Conservation (phyloP, 1,139 yeast species). For the Zygosaccharomyces pseudobailii region DNA sequence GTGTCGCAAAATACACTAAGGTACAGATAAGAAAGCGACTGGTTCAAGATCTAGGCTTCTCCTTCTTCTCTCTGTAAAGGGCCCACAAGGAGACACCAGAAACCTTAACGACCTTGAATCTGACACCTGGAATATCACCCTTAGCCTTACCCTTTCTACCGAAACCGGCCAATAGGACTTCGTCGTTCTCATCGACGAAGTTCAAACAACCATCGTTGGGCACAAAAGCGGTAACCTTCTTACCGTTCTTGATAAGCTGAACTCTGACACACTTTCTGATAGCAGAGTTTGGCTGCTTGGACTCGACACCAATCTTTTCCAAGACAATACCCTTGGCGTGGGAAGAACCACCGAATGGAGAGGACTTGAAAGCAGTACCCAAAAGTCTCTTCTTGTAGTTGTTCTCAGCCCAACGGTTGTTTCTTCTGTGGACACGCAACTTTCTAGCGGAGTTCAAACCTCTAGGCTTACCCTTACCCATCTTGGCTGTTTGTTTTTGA, state of each 20-base stretch:
- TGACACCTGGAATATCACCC: constrained; percentile 99
- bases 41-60: constrained; percentile 96
- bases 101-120: constrained; percentile 99
- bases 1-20: constrained; percentile 10
- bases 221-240: constrained; percentile 99
- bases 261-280: constrained; percentile 99
- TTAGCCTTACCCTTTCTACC: constrained; percentile 99
- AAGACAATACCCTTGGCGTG: constrained; percentile 99
- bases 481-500: constrained; percentile 28
- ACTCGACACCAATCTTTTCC: constrained; percentile 99
- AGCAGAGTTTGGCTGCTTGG: constrained; percentile 99
- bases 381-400: constrained; percentile 97
- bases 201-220: constrained; percentile 99
- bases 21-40: constrained; percentile 11
- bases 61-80: constrained; percentile 99
- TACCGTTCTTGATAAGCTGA: constrained; percentile 99
- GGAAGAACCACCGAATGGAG: constrained; percentile 99
- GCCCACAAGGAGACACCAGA: constrained; percentile 99
- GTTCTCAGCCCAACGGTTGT: constrained; percentile 99
- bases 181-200: constrained; percentile 99
- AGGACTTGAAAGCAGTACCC: constrained; percentile 99
- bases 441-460: constrained; percentile 99
- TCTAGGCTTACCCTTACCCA: constrained; percentile 44
- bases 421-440: constrained; percentile 99
- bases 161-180: constrained; percentile 99